Base-by-base conservation (phyloP, 345 rosid genomes). In the Kandelia obovata region DNA sequence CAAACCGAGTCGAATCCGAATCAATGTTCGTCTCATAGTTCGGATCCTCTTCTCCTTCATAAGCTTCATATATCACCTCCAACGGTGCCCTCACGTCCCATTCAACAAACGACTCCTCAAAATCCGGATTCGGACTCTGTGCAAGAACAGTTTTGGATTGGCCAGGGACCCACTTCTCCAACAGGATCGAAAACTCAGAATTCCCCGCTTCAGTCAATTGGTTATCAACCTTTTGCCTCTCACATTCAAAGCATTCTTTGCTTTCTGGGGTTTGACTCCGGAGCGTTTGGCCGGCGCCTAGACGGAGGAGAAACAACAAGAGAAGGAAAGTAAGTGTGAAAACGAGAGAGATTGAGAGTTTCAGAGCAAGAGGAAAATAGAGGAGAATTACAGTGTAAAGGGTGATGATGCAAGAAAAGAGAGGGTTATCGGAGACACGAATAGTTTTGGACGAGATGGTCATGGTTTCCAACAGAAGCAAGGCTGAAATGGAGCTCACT, bases 41-140 rank as follows among this genome's bases (percentile, higher is more conserved):
- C n/a, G 59, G 71, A 6, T 70, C 73, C 11, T 80, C 89, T 30
- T 81, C 90, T 3, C 77, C 93, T 74, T 83, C 88, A 17, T 75
- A 71, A 1, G 67, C 85, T 79, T 93, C 97, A 66, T 93, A 84
- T 57, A 94, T 94, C 52, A 91, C 90, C 25, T 88, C 92, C 62
- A 94, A 62, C 21, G 98, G 97, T 2, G 96, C 96, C 68, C 85
- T 82, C 47, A 91, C 82, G 74, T 94, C 62, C 98, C 97, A 94
- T 13, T 80, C 86, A 35, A 87, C 84, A 62, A 91, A 94, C 10
- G 64, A 75, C 9, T 34, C 35, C 31, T 76, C 80, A 26, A 79
- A 81, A 19, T 26, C 37, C 35, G 63, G 68, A 27, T 78, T 58
- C 9, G 31, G 66, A 23, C 2, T 62, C 26, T 68, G 65, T 3